Conservation (phyloP, 176 grass and related monocot species). For the Carex littledalei region DNA sequence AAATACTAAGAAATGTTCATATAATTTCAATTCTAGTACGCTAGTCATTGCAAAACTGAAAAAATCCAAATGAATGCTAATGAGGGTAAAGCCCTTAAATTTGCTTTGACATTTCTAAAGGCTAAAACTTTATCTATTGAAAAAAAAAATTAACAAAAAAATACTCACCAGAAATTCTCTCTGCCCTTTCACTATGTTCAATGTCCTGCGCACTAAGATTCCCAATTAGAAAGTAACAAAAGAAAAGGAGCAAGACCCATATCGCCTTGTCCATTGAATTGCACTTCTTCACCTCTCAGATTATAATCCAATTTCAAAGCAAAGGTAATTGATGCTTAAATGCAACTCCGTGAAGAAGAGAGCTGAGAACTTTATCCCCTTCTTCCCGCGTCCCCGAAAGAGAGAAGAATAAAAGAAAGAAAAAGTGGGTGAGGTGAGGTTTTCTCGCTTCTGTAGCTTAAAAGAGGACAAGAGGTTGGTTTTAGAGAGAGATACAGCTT, state of each 20-base stretch:
- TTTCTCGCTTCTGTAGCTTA: slow-evolving; percentile 26
- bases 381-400: background rate
- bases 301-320: slow-evolving; percentile 18
- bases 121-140: background rate
- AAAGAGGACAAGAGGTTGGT: slow-evolving; percentile 9
- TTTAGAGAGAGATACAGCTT: slow-evolving; percentile 6
- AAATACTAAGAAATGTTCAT: background rate
- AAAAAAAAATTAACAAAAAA: slow-evolving; percentile 4
- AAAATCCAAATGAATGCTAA: background rate
- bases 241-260: slow-evolving; percentile 45
- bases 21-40: background rate
- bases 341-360: slow-evolving; percentile 36
- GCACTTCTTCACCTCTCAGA: slow-evolving; percentile 7
- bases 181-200: slow-evolving; percentile 54
- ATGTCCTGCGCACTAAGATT: slow-evolving; percentile 40
- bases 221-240: slow-evolving; percentile 29
- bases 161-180: slow-evolving; percentile 75
- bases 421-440: slow-evolving; percentile 19
- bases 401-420: slow-evolving; percentile 35
- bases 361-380: slow-evolving; percentile 11
- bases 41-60: background rate
- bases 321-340: slow-evolving; percentile 8
- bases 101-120: background rate
- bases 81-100: background rate
- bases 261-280: slow-evolving; percentile 48